Base-by-base conservation (phyloP, 257 asterid genomes). In the Ballota nigra region DNA sequence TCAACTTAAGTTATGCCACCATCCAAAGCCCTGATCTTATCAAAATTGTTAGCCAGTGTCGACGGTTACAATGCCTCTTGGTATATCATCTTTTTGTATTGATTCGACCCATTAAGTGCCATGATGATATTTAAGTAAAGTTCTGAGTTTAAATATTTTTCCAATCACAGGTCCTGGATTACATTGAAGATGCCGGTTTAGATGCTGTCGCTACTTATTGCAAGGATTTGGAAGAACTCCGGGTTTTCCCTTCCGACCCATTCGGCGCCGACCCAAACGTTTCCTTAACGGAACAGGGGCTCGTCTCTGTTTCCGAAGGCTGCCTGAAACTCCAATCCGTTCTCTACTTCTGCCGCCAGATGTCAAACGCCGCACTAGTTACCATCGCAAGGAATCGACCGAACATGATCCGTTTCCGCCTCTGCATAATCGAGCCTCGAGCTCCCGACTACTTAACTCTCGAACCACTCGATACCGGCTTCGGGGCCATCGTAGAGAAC, bases 241-340 rank as follows among this genome's bases (percentile, higher is more conserved):
- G 97, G 36, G 97, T 92, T 16, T 92, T 92, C 64, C 97, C 96
- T 31, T 92, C 97, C 0, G 96, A 89, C 22, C 97, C 96, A 22
- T 89, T 62, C 52, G 96, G 82, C 49, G 92, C 76, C 29, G 96
- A 85, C 38, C 86, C 82, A 28, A 80, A 92, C n/a, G 90, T 88
- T 4, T 75, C 83, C 51, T 83, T 92, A 80, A 92, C 97, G 1
- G 97, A 92, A 78, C 83, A 83, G 63, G 97, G 97, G 49, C 97
- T 92, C 26, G 96, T 92, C 53, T 68, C 90, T 36, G 93, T 92
- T 13, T 89, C 97, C 1, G 86, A 86, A 58, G 96, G 96, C 66
- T 92, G 97, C 81, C 96, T 92, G 38, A 87, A 89, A 73, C 95
- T 92, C 69, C 90, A 84, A 53, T 92, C 96, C 11, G 96, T 92